A percentile compares a stretch with the other conserved stretches of the same genome.
These are phyloP conservation scores for Xylariaceae sp. DNA, from an alignment of 2,329 filamentous ascomycete species.

Conservation along the genomic window DNA sequence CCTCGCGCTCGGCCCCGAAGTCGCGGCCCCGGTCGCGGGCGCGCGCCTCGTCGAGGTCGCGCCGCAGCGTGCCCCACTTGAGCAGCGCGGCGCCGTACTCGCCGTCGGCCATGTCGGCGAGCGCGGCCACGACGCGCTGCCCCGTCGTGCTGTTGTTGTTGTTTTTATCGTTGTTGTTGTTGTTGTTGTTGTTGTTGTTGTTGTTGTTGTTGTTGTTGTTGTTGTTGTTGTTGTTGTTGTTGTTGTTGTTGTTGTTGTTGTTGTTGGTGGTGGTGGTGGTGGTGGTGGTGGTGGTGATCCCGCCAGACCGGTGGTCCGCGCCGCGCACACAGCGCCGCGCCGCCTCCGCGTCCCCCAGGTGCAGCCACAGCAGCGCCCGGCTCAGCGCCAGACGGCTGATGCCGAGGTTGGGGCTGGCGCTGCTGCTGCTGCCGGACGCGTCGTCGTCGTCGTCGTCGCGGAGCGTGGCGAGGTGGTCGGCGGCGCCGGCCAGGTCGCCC, in stretches of 20 bases:
- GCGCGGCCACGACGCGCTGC: slow-evolving; percentile 50
- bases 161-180: slow-evolving; percentile 24
- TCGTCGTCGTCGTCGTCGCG: slow-evolving; percentile 21
- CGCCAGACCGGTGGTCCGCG: neutral
- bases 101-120: slow-evolving; percentile 73
- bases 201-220: too few relatives aligned
- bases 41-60: slow-evolving; percentile 32
- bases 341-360: slow-evolving; percentile 67
- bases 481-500: slow-evolving; percentile 77
- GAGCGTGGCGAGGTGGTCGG: slow-evolving; percentile 61
- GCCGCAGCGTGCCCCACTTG: slow-evolving; percentile 50
- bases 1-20: too few relatives aligned
- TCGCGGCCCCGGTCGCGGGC: too few relatives aligned
- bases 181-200: too few relatives aligned
- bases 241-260: slow-evolving; percentile 31
- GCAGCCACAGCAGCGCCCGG: slow-evolving; percentile 64
- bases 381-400: slow-evolving; percentile 37
- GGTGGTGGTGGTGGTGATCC: too few relatives aligned
- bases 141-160: slow-evolving; percentile 30
- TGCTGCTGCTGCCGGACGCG: too few relatives aligned
- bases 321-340: slow-evolving; percentile 49
- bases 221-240: slow-evolving; percentile 26
- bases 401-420: slow-evolving; percentile 25
- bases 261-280: too few relatives aligned
- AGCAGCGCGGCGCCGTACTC: slow-evolving; percentile 57